Conservation (phyloP, 306 rosid species). For the Abrus pulchellus region DNA sequence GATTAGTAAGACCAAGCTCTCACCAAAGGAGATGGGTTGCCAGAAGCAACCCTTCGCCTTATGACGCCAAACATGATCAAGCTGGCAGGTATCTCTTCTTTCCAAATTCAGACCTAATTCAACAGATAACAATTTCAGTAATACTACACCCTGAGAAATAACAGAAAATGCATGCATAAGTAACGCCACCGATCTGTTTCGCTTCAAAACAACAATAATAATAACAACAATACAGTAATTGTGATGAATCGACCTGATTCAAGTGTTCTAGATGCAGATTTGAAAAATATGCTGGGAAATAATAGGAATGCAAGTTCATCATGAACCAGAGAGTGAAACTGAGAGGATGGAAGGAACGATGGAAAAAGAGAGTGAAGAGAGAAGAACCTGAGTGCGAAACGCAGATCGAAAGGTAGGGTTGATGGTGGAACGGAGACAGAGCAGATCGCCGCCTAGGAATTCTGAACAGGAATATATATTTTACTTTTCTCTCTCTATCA, state of each 20-base stretch:
- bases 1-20: conserved; percentile 14
- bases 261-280: conserved; percentile 36
- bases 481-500: neutral
- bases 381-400: conserved; percentile 14
- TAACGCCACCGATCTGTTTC: neutral
- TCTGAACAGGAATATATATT: neutral
- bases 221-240: neutral
- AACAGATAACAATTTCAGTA: conserved; percentile 29
- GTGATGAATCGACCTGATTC: neutral
- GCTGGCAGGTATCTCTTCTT: neutral
- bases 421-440: neutral
- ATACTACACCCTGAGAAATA: neutral
- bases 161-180: neutral
- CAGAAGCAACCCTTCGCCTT: conserved; percentile 78
- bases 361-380: neutral
- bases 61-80: conserved; percentile 65
- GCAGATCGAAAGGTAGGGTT: conserved; percentile 29
- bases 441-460: conserved; percentile 35
- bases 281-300: neutral
- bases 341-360: neutral
- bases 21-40: conserved; percentile 65
- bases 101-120: conserved; percentile 46
- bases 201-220: conserved; percentile 1
- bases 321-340: neutral
- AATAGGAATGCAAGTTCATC: neutral